Base-by-base conservation (phyloP, 768 basidiomycete genomes). In the Termitomyces eurrhizus region DNA sequence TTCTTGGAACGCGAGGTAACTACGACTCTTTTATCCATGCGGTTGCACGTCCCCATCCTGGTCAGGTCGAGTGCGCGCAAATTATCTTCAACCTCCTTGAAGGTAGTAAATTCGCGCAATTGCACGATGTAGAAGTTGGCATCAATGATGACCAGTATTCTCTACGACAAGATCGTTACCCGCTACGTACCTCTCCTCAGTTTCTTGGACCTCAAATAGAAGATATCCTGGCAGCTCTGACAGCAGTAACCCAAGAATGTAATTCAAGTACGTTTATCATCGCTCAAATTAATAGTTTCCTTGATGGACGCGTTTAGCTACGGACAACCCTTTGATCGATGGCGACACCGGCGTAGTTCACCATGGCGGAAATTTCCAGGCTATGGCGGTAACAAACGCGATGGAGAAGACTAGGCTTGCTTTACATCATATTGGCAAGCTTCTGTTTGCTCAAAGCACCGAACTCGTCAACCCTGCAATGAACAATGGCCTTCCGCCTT, bases 361-460 rank as follows among this genome's bases (percentile, higher is more conserved):
- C 68, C 86, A 90, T 63, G 90, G 89, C 32, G 93, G 93, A 14
- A 95, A 94, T 71, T 95, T 95, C 80, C 93, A 90, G 71, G 89
- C 89, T 0, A 90, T 90, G 85, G 80, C 87, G 13, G 81, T 92
- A 48, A 87, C 87, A 13, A 83, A 74, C 59, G 87, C 90, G 12
- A 93, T 94, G 90, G 93, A 95, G 71, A 92, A 93, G 70, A 89
- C 89, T 0, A 88, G 93, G 9, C 80, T 90, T 49, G 78, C 84
- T 13, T 72, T 90, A 49, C 79, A 86, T 45, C 88, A 89, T 61
- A 80, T 90, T 50, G 89, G 89, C 56, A 87, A 87, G 70, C 75
- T 92, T 35, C 70, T 88, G 56, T 90, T 89, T 64, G 78, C 87
- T 7, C 89, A 92, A 67, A 77, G 79, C 62, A 82, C 90, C 1